Evolutionary conservation across 257 asterid genomes (phyloP).

Genomic region (Solanum habrochaites): DNA sequence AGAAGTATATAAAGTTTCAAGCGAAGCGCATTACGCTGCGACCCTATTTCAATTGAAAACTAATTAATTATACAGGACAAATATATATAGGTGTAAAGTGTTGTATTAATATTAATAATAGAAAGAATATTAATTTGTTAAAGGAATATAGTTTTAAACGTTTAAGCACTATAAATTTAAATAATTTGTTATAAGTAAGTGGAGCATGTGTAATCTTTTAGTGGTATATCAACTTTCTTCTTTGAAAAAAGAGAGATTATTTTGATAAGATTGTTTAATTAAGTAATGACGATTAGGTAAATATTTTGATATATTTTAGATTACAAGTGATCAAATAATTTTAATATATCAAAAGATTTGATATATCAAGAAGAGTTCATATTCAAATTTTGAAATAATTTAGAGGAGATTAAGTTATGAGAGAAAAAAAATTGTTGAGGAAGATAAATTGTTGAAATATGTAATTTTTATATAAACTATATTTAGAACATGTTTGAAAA

Average conservation of each 20-base stretch:
- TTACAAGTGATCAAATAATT: background rate
- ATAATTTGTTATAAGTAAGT: background rate
- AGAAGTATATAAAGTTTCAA: too few relatives aligned
- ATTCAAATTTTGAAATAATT: background rate
- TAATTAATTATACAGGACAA: background rate
- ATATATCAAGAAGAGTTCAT: background rate
- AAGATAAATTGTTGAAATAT: background rate
- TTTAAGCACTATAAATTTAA: background rate
- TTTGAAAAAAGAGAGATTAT: background rate
- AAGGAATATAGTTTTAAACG: background rate
- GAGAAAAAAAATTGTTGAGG: background rate
- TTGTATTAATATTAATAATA: background rate
- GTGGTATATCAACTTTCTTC: background rate
- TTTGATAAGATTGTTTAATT: background rate
- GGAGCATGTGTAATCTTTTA: background rate
- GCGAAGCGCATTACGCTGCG: too few relatives aligned
- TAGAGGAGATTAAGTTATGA: background rate
- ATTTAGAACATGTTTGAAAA: too few relatives aligned
- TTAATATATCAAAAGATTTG: background rate
- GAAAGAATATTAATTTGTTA: background rate
- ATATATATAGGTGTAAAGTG: background rate
- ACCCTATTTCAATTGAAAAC: background rate
- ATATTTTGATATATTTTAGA: background rate
- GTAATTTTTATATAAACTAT: too few relatives aligned
- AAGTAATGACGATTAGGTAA: background rate